Percentiles rank a stretch among this genome's conserved stretches.
Evolutionary conservation across 345 rosid species (phyloP).

Genomic region (Heritiera fomes): DNA sequence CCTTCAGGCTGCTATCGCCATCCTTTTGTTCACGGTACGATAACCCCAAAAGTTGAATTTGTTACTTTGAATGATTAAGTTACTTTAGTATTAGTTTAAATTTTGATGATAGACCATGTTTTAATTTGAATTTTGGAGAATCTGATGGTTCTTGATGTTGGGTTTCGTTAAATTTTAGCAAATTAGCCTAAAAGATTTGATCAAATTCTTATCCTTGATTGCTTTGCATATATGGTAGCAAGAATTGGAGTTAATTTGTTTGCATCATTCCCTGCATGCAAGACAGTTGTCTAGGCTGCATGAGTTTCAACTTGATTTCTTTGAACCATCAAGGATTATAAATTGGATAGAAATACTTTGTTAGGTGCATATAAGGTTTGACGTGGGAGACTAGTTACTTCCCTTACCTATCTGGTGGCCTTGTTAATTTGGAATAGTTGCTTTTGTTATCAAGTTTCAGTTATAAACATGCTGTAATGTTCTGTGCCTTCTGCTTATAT

Average conservation of each 20-base stretch:
- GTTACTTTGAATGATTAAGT: too few species aligned
- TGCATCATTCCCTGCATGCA: not conserved
- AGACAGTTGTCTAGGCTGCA: not conserved
- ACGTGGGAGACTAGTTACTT: not conserved
- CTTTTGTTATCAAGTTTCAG: not conserved
- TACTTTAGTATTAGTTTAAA: too few species aligned
- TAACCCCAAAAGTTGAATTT: too few species aligned
- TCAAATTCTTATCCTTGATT: not conserved
- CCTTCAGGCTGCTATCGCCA: slow-evolving; percentile 79
- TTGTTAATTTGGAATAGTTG: not conserved
- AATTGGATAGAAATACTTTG: not conserved
- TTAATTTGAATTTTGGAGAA: not conserved
- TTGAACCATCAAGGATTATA: not conserved
- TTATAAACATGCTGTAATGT: not conserved
- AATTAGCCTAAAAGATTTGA: not conserved
- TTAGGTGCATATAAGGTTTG: not conserved
- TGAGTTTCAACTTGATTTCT: not conserved
- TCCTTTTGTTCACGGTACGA: slow-evolving; percentile 66
- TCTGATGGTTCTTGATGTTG: not conserved
- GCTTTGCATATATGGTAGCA: not conserved
- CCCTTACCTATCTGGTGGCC: not conserved
- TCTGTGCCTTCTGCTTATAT: not conserved
- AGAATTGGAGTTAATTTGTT: not conserved
- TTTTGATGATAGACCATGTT: not conserved
- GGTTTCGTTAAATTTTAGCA: not conserved